Base-by-base conservation (phyloP, 1,284 basidiomycete genomes). In the Volvariella surrecta region DNA sequence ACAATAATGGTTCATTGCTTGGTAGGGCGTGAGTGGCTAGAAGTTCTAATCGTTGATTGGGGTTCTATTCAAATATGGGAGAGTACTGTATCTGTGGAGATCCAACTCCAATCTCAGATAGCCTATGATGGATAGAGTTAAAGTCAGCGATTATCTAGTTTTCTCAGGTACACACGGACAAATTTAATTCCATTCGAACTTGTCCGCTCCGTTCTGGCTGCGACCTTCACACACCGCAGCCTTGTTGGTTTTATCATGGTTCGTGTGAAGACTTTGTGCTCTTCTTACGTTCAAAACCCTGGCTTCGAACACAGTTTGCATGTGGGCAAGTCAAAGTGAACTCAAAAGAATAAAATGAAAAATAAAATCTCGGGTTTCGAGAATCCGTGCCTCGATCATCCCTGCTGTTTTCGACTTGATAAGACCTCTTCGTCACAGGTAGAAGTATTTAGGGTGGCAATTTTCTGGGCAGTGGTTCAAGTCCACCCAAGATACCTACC, bases 321-420 rank as follows among this genome's bases (percentile, higher is more conserved):
- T 64, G 63, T 60, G 60, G 56, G 50, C 57, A 58, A 57, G 57
- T 57, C 57, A 63, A 62, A 58, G 56, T 57, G 58, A 65, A 67
- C 60, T 64, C 61, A 59, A 68, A 66, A 28, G 59, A 62, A 61
- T 57, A 60, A 60, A n/a, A n/a, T n/a, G n/a, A n/a, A n/a, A n/a
- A n/a, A n/a, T n/a, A n/a, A n/a, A n/a, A 61, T 57, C 55, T 50
- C 59, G 51, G 57, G 61, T n/a, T 63, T 63, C 55, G 57, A 56
- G 53, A 57, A 62, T 57, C 56, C 52, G 57, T 58, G 55, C 57
- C 59, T 61, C 62, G 59, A 58, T 60, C 59, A 56, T 55, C 58
- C 60, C 58, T 61, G 54, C 58, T 54, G 50, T 49, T 47, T 50
- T 44, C 39, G 44, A 39, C 44, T 17, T 19, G 39, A 41, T 16